Conservation (phyloP, 306 rosid genomes). For the Quercus gilva region DNA sequence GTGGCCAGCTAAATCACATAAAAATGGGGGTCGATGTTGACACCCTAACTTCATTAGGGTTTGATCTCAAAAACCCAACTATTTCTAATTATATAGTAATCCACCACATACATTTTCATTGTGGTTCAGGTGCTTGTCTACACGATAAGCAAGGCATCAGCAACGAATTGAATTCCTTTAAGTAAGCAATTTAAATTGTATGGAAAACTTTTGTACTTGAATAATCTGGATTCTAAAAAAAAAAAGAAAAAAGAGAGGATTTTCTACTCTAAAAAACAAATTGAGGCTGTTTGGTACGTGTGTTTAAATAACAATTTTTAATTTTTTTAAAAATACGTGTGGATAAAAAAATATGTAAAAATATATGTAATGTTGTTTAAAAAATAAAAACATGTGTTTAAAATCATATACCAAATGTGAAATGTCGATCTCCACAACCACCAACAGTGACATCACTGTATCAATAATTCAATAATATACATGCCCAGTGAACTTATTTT, state of each 20-base stretch:
- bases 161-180: background rate
- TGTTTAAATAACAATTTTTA: too few relatives aligned
- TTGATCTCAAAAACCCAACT: background rate
- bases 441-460: background rate
- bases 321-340: too few relatives aligned
- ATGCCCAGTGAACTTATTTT: background rate
- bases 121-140: conserved; percentile 10
- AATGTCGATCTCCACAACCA: background rate
- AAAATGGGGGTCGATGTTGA: conserved; percentile 12
- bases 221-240: background rate
- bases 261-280: background rate
- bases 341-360: too few relatives aligned
- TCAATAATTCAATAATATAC: background rate
- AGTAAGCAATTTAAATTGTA: background rate
- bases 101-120: background rate
- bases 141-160: conserved; percentile 11
- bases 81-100: background rate
- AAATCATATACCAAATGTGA: too few relatives aligned
- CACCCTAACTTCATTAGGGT: conserved; percentile 19
- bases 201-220: background rate
- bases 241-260: too few relatives aligned
- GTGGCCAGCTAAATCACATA: conserved; percentile 20
- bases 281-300: too few relatives aligned
- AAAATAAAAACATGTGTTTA: too few relatives aligned
- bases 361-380: too few relatives aligned